Evolutionary conservation across 805 yeast species (phyloP), one percentile per base, ranked within the genome.

Genomic region (Starmerella sp.): DNA sequence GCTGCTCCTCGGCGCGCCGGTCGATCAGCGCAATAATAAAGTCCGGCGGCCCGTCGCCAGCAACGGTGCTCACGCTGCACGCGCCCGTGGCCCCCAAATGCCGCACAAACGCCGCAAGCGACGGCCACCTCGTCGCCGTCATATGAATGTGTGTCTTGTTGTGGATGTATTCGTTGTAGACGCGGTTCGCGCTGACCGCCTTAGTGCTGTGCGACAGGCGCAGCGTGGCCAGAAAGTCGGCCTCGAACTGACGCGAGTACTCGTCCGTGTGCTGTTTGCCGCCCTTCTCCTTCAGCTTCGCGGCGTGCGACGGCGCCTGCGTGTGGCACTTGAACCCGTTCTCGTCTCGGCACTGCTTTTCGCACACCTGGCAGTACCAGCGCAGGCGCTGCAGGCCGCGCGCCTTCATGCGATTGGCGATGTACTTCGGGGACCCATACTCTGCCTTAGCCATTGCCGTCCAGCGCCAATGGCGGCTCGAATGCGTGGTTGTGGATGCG

Each of bases 261-360:
- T 78, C 76, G 13, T 77, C 80, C 1, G 87, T 73, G 30, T 46
- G 39, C 9, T n/a, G 7, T 15, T 80, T 77, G 13, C 69, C 69
- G 6, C 73, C 70, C 6, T 80, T 67, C 5, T 75, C 72, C 17
- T 75, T 68, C 45, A 85, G 77, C 52, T 78, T 79, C 17, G 79
- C 77, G 48, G 77, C 69, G 66, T 93, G 99, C 1, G 85, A 74
- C 46, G 86, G 87, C n/a, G 95, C 82, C 59, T 76, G 75, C n/a
- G 83, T 76, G 67, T 93, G 99, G 63, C 91, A 84, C 63, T 85
- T 84, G 73, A 86, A 93, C 30, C 98, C 99, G 70, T 93, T 91
- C 59, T 86, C 95, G 67, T 95, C 99, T 54, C 97, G 73, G 67
- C 97, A 90, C 70, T 93, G 99, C 65, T 91, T 88, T 66, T 77